Evolutionary conservation across 2,329 filamentous ascomycete genomes (phyloP).

Genomic region (Lachnellula hyalina): DNA sequence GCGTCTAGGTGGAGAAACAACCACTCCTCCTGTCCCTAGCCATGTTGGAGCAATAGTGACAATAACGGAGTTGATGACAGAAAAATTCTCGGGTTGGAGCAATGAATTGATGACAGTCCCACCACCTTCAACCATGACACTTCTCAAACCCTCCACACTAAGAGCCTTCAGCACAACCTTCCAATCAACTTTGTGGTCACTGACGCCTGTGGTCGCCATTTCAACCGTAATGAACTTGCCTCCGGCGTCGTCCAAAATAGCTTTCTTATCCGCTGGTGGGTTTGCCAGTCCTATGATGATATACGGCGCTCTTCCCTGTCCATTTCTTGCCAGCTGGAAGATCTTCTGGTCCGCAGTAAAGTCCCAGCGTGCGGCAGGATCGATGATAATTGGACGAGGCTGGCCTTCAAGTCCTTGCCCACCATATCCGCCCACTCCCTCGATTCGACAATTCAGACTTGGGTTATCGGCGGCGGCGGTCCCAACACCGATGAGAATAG

Average conservation of each 20-base stretch:
- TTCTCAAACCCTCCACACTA: slow-evolving; percentile 42
- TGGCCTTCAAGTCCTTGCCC: slow-evolving; percentile 51
- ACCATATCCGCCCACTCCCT: slow-evolving; percentile 21
- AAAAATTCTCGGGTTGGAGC: slow-evolving; percentile 52
- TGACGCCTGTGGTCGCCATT: background rate
- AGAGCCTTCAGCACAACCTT: slow-evolving; percentile 1
- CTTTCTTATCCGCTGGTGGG: background rate
- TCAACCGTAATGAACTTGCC: slow-evolving; percentile 8
- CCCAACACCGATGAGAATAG: slow-evolving; percentile 77
- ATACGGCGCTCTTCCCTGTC: slow-evolving; percentile 69
- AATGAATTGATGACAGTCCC: slow-evolving; percentile 74
- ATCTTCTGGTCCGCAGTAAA: slow-evolving; percentile 57
- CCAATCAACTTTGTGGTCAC: slow-evolving; percentile 5
- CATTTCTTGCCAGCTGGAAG: slow-evolving; percentile 56
- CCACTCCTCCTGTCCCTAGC: slow-evolving; percentile 74
- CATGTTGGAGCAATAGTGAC: slow-evolving; percentile 84
- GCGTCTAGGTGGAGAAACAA: slow-evolving; percentile 56
- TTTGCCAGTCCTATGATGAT: slow-evolving; percentile 52
- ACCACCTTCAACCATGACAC: slow-evolving; percentile 88
- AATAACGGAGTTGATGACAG: slow-evolving; percentile 69
- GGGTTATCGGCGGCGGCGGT: slow-evolving; percentile 83
- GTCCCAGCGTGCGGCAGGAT: slow-evolving; percentile 69
- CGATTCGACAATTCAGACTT: slow-evolving; percentile 73
- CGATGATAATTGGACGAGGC: slow-evolving; percentile 75
- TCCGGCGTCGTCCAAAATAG: background rate